These are phyloP conservation scores for Phoma sp. DNA, from an alignment of 2,329 filamentous ascomycete species.

Conservation along the genomic window DNA sequence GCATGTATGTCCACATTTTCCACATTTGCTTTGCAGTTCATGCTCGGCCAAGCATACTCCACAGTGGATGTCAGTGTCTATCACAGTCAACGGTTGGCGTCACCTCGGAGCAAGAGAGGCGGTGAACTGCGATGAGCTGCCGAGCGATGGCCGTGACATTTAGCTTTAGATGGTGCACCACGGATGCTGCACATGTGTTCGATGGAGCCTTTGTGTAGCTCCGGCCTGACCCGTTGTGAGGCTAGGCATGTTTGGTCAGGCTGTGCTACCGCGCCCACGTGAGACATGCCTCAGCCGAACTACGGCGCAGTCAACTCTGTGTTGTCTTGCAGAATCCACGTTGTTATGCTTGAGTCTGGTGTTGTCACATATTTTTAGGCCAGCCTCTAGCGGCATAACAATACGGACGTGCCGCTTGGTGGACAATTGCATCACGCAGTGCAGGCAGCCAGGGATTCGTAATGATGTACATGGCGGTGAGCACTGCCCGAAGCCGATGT, in stretches of 20 bases:
- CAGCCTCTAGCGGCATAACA: constrained; percentile 7
- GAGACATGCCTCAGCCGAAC: constrained; percentile 29
- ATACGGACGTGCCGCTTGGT: constrained; percentile 22
- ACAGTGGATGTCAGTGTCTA: constrained; percentile 21
- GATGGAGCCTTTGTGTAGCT: constrained; percentile 34
- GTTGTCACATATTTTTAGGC: constrained; percentile 22
- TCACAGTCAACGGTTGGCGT: constrained; percentile 21
- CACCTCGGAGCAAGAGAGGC: constrained; percentile 30
- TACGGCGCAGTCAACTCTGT: constrained; percentile 34
- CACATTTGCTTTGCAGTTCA: constrained; percentile 22
- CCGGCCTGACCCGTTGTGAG: constrained; percentile 39
- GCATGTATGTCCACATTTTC: constrained; percentile 2
- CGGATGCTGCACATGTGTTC: constrained; percentile 28
- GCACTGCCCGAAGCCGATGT: constrained; percentile 37
- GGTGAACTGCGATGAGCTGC: constrained; percentile 47
- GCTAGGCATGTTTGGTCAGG: constrained; percentile 21
- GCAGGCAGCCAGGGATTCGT: constrained; percentile 24
- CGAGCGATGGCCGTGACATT: constrained; percentile 36
- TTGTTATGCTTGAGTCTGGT: constrained; percentile 25
- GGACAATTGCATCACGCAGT: constrained; percentile 32
- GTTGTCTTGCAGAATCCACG: constrained; percentile 43
- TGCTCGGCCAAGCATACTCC: constrained; percentile 22
- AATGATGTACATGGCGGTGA: constrained; percentile 48
- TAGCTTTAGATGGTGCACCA: constrained; percentile 30
- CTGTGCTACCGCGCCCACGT: constrained; percentile 35